Conservation (phyloP, 2,329 filamentous ascomycete species). For the Xylaria sp. region DNA sequence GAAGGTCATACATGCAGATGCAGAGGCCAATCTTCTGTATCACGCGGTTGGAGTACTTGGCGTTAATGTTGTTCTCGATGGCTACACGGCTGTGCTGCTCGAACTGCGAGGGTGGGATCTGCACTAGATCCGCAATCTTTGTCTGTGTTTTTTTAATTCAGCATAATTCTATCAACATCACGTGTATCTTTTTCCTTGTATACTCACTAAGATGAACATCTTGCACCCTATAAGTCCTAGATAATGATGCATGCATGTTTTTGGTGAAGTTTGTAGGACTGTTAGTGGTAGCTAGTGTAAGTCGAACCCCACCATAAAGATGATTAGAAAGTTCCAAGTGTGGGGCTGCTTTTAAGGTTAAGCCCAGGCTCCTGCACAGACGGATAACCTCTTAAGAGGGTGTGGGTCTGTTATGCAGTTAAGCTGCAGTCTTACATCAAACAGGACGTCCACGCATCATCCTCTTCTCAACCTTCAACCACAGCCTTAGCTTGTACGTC, state of each 20-base stretch:
- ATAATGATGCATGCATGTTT: slow-evolving; percentile 9
- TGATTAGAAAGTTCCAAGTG: not conserved
- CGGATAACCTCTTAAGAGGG: not conserved
- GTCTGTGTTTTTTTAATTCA: slow-evolving; percentile 60
- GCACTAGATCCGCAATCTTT: slow-evolving; percentile 92
- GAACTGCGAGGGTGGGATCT: slow-evolving; percentile 90
- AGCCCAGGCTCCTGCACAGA: not conserved
- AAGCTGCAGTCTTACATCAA: not conserved
- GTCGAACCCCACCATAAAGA: slow-evolving; percentile 19
- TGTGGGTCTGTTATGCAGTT: not conserved
- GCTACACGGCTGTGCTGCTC: slow-evolving; percentile 82
- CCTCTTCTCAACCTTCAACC: not conserved
- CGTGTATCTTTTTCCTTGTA: not conserved
- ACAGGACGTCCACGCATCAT: not conserved
- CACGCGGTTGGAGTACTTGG: slow-evolving; percentile 91
- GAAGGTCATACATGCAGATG: slow-evolving; percentile 90
- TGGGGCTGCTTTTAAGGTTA: not conserved
- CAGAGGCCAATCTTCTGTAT: slow-evolving; percentile 95
- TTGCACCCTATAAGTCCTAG: slow-evolving; percentile 10
- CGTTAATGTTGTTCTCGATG: slow-evolving; percentile 96
- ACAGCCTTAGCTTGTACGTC: not conserved
- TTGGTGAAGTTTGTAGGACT: slow-evolving; percentile 7
- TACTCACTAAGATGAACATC: slow-evolving; percentile 40
- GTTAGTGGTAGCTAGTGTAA: not conserved
- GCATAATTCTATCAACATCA: not conserved